These are phyloP conservation scores for Xylaria sp. DNA, from an alignment of 495 filamentous ascomycete genomes.

Conservation along the genomic window DNA sequence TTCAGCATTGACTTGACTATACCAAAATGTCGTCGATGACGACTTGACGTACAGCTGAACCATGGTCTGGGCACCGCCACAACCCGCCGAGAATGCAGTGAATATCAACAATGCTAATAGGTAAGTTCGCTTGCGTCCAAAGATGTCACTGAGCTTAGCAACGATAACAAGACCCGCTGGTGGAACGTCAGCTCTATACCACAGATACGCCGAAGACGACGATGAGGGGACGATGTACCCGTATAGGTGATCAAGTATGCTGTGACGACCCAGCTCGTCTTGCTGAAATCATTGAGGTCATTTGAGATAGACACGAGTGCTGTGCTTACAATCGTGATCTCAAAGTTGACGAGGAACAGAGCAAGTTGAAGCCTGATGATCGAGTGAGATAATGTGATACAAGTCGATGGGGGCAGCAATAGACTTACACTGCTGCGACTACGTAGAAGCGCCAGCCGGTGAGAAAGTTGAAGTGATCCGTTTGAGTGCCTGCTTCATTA, in stretches of 20 bases:
- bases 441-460: conserved; percentile 10
- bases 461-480: conserved; percentile 14
- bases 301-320: conserved; percentile 55
- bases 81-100: conserved; percentile 48
- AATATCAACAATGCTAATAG: conserved; percentile 48
- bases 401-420: conserved; percentile 2
- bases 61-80: conserved; percentile 46
- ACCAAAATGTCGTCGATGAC: not conserved
- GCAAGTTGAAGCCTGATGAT: conserved; percentile 9
- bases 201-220: not conserved
- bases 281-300: conserved; percentile 50
- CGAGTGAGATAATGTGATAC: conserved; percentile 9
- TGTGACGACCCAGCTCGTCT: conserved; percentile 56
- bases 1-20: not conserved
- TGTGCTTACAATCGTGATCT: not conserved
- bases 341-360: not conserved
- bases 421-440: conserved; percentile 15
- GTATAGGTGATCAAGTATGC: conserved; percentile 51
- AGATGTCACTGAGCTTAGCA: conserved; percentile 48
- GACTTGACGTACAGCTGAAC: conserved; percentile 39
- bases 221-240: not conserved
- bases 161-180: conserved; percentile 41
- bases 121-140: conserved; percentile 46
- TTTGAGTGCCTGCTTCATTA: not conserved
- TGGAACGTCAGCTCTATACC: conserved; percentile 3